phyloP scores from a whole-genome alignment of 2,329 filamentous ascomycete genomes.

The Colletotrichum gigasporum region DNA sequence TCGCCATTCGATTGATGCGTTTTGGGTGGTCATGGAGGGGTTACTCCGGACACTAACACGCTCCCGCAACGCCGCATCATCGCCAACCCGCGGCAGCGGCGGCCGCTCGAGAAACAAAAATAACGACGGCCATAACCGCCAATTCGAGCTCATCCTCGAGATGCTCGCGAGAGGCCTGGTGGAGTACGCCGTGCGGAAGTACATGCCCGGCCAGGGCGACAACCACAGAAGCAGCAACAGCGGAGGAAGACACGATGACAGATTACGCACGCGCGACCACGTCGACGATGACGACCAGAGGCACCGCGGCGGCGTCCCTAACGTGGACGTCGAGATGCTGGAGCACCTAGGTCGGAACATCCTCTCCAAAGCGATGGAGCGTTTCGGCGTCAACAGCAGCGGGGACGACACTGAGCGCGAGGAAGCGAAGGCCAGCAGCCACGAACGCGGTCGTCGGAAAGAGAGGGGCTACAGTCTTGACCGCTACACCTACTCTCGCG shows the following conservation, averaged over 20 bases:
- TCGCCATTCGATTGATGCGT: no score
- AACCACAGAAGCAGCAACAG: neutral
- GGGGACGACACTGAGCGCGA: neutral
- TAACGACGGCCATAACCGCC: neutral
- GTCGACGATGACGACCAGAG: neutral
- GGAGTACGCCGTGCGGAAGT: conserved; percentile 24
- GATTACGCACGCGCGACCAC: neutral
- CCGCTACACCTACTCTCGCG: neutral
- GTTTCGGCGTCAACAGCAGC: conserved; percentile 6
- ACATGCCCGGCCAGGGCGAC: conserved; percentile 5
- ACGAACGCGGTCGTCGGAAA: neutral
- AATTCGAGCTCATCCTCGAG: conserved; percentile 21
- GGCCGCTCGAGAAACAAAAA: neutral
- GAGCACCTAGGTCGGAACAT: conserved; percentile 25
- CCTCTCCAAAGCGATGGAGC: conserved; percentile 19
- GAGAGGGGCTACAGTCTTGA: neutral
- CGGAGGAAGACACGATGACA: neutral
- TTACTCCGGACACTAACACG: conserved; percentile 17
- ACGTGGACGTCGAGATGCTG: conserved; percentile 24
- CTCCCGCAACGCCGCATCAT: conserved; percentile 5
- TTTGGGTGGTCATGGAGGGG: conserved; percentile 20
- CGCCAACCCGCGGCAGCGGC: conserved; percentile 8
- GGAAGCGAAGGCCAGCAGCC: neutral
- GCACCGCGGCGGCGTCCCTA: conserved; percentile 13
- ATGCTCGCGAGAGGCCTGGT: conserved; percentile 25